Percentiles rank a stretch among this genome's conserved stretches.
These are phyloP conservation scores for Golubevia sp. DNA, from an alignment of 1,284 basidiomycete species.

Conservation along the genomic window DNA sequence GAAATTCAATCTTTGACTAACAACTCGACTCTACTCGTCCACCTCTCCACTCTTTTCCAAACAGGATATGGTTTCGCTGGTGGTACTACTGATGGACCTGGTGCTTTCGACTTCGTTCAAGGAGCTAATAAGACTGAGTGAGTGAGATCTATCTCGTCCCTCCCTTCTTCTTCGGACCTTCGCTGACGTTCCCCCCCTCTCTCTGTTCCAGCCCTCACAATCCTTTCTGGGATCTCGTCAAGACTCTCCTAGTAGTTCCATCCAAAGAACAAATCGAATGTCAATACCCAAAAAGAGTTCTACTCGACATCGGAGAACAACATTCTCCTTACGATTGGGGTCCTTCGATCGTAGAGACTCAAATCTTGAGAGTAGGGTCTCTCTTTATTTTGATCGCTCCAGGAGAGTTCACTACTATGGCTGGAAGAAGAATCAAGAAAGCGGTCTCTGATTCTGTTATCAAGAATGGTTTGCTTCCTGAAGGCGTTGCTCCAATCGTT, in stretches of 20 bases:
- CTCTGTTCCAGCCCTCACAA: conserved; percentile 65
- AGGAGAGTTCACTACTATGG: conserved; percentile 71
- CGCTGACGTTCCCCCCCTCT: neutral
- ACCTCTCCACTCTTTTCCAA: neutral
- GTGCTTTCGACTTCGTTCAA: conserved; percentile 79
- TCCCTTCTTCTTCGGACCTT: too few species aligned
- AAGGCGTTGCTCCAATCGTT: conserved; percentile 50
- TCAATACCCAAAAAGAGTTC: conserved; percentile 78
- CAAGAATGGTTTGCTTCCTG: conserved; percentile 69
- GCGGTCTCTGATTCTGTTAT: conserved; percentile 71
- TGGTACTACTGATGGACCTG: conserved; percentile 80
- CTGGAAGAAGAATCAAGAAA: conserved; percentile 67
- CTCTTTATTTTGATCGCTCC: conserved; percentile 78
- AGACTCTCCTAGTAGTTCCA: conserved; percentile 71
- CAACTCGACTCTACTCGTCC: conserved; percentile 13
- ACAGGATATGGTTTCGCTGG: conserved; percentile 75
- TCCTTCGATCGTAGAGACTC: conserved; percentile 75
- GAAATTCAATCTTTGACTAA: conserved; percentile 3
- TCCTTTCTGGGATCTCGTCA: conserved; percentile 76
- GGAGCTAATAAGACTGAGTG: conserved; percentile 70
- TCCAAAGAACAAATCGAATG: conserved; percentile 73
- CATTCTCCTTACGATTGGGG: conserved; percentile 74
- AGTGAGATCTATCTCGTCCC: too few species aligned
- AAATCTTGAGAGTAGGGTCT: conserved; percentile 78
- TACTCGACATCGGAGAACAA: conserved; percentile 61